Percentiles rank a stretch among this genome's conserved stretches.
Evolutionary conservation across 805 yeast species (phyloP).

Genomic region (Candida piceae): DNA sequence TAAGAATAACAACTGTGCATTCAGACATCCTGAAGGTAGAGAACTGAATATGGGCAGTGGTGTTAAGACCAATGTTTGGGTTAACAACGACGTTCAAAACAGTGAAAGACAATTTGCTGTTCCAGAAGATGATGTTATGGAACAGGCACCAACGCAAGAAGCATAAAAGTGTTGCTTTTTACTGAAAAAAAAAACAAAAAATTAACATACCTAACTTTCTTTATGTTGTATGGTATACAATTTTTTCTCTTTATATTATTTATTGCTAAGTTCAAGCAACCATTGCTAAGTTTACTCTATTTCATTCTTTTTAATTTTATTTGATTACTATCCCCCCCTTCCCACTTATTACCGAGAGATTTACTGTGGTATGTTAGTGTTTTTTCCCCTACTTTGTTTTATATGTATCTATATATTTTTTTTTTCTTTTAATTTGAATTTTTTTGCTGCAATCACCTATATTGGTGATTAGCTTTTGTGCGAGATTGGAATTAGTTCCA

Average conservation of each 20-base stretch:
- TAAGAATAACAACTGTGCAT: slow-evolving; percentile 65
- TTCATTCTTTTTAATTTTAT: too few relatives aligned
- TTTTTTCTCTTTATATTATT: too few relatives aligned
- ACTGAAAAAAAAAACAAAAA: too few relatives aligned
- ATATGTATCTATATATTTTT: not conserved
- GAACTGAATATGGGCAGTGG: slow-evolving; percentile 25
- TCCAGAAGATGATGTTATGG: slow-evolving; percentile 68
- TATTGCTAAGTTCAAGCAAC: too few relatives aligned
- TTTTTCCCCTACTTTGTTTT: too few relatives aligned
- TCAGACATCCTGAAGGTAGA: slow-evolving; percentile 79
- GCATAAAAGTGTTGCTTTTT: not conserved
- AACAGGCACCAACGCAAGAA: slow-evolving; percentile 54
- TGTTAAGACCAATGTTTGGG: slow-evolving; percentile 29
- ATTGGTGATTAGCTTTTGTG: not conserved
- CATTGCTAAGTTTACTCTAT: too few relatives aligned
- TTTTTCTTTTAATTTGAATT: not conserved
- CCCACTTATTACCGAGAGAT: too few relatives aligned
- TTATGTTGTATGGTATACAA: too few relatives aligned
- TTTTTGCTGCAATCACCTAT: not conserved
- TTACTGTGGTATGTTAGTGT: too few relatives aligned
- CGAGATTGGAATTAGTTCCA: too few relatives aligned
- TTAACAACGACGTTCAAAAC: slow-evolving; percentile 20
- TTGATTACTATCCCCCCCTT: too few relatives aligned
- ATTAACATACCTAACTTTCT: too few relatives aligned
- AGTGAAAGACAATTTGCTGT: slow-evolving; percentile 71